Evolutionary conservation across 1,284 basidiomycete genomes (phyloP).

Genomic region (Fomitopsis betulina): DNA sequence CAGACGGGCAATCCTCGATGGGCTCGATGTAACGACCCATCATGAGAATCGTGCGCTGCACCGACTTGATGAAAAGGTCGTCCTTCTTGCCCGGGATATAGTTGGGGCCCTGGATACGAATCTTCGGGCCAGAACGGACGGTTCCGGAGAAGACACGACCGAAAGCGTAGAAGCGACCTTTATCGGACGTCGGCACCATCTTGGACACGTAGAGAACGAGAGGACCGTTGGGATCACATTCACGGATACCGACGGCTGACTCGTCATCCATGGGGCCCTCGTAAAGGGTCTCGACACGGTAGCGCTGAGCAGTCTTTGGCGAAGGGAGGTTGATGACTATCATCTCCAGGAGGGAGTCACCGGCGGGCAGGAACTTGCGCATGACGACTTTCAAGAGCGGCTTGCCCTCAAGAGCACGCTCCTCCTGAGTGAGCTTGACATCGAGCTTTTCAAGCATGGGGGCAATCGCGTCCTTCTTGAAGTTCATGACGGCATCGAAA

Average conservation of each 20-base stretch:
- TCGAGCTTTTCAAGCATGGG: constrained; percentile 97
- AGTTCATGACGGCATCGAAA: constrained; percentile 99
- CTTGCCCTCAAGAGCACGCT: constrained; percentile 96
- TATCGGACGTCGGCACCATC: constrained; percentile 99
- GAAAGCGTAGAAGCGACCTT: constrained; percentile 99
- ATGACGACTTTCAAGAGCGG: constrained; percentile 96
- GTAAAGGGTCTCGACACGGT: constrained; percentile 99
- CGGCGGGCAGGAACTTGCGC: constrained; percentile 99
- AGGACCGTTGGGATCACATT: constrained; percentile 96
- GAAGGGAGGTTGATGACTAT: constrained; percentile 99
- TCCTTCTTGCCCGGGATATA: constrained; percentile 99
- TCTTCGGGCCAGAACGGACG: constrained; percentile 94
- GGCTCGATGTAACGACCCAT: constrained; percentile 99
- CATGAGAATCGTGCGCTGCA: constrained; percentile 99
- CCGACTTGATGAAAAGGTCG: constrained; percentile 96
- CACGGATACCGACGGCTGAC: constrained; percentile 97
- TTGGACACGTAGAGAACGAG: constrained; percentile 99
- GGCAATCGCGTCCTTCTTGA: constrained; percentile 90
- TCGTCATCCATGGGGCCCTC: constrained; percentile 99
- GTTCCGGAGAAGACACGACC: constrained; percentile 99
- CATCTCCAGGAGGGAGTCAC: constrained; percentile 99
- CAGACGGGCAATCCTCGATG: constrained; percentile 98
- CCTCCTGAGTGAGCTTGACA: constrained; percentile 85
- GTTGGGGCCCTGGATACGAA: constrained; percentile 99
- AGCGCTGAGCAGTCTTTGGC: constrained; percentile 93